A percentile compares a stretch with the other conserved stretches of the same genome.
phyloP scores from a whole-genome alignment of 2,329 filamentous ascomycete species.

The Colletotrichum lupini region DNA sequence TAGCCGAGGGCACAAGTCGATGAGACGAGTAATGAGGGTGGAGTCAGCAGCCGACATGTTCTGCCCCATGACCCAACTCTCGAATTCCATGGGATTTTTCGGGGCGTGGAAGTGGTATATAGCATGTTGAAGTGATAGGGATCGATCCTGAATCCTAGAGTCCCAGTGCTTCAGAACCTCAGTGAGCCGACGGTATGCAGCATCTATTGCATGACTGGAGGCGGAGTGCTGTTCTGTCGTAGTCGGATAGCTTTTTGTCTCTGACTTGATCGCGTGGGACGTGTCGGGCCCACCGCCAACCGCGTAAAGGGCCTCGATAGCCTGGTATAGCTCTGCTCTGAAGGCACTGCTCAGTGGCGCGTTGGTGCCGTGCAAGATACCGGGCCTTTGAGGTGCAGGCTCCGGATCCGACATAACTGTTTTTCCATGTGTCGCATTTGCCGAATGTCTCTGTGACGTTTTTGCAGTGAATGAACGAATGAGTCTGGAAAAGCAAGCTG shows the following conservation, averaged over 20 bases:
- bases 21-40: not conserved
- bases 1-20: slow-evolving; percentile 4
- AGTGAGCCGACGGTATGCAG: not conserved
- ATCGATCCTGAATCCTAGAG: not conserved
- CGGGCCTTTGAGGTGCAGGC: slow-evolving; percentile 2
- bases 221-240: not conserved
- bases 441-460: not conserved
- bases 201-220: not conserved
- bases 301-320: slow-evolving; percentile 30
- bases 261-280: slow-evolving; percentile 3
- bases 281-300: slow-evolving; percentile 1
- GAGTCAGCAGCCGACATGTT: slow-evolving; percentile 15
- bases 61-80: slow-evolving; percentile 4
- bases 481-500: not conserved
- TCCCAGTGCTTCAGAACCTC: slow-evolving; percentile 11
- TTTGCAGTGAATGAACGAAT: not conserved
- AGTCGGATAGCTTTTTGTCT: not conserved
- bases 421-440: slow-evolving; percentile 2
- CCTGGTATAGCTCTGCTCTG: slow-evolving; percentile 6
- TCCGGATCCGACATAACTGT: slow-evolving; percentile 19
- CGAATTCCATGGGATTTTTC: slow-evolving; percentile 5
- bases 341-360: slow-evolving; percentile 18
- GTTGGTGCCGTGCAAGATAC: slow-evolving; percentile 11
- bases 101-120: slow-evolving; percentile 28
- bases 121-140: slow-evolving; percentile 12